Base-by-base conservation (phyloP, 257 asterid species). In the Lycium barbarum region DNA sequence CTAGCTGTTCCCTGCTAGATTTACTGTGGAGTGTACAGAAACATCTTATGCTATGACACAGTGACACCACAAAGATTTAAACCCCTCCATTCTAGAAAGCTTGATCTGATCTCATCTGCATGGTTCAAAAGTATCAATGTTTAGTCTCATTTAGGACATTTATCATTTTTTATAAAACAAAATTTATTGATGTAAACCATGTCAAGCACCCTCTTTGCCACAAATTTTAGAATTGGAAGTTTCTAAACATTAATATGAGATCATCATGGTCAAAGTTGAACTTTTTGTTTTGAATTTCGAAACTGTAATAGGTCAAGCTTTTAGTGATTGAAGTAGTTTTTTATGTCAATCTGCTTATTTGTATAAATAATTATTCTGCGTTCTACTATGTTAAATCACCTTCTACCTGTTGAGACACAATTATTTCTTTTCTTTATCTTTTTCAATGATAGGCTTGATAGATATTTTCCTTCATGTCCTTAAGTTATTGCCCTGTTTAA, bases 401-500 rank as follows among this genome's bases (percentile, higher is more conserved):
- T 47, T 81, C 78, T 73, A 47, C 54, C 4, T 38, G 51, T 81
- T n/a, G 59, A 17, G 83, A 79, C 38, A 12, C 81, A n/a, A 47
- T 49, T 76, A 20, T 49, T n/a, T 66, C 5, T 15, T 54, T 26
- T 83, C 58, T 67, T 54, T 36, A n/a, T 55, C 14, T 20, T 54
- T 76, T 49, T 71, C 36, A 70, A 7, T 35, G 65, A 26, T 51
- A n/a, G 76, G 67, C 54, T 57, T 68, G 72, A 58, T 51, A 22
- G 45, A 51, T 3, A 47, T 54, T 13, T 66, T 85, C 36, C 26
- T 55, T 71, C 74, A 53, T 62, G 73, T 66, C 63, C 70, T 80
- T 49, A 81, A 33, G 62, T 68, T 80, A 79, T 83, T 74, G 59
- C 80, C 57, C 33, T 66, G 81, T 87, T 82, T 67, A 83, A 73